Conservation (phyloP, 2,329 filamentous ascomycete species). For the Cordyceps pruinosa region DNA sequence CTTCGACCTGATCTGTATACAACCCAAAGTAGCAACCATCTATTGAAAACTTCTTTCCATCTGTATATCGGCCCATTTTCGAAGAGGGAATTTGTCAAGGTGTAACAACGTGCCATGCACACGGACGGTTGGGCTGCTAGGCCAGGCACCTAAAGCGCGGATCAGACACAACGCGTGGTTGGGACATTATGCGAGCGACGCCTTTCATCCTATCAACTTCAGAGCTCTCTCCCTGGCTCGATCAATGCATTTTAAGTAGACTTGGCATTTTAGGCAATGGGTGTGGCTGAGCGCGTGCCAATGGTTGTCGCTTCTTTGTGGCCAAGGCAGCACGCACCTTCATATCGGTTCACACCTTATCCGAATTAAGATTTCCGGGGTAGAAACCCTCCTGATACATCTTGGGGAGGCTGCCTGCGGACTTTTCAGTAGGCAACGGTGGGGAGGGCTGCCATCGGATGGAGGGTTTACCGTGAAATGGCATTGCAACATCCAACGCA, state of each 20-base stretch:
- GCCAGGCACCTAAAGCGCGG: neutral
- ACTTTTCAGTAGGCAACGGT: neutral
- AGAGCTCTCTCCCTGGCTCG: neutral
- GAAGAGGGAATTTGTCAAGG: neutral
- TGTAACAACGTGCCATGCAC: neutral
- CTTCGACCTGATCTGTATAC: neutral
- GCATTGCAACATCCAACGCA: neutral
- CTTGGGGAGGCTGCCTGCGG: neutral
- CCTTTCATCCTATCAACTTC: neutral
- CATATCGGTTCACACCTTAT: constrained; percentile 11
- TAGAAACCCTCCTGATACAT: constrained; percentile 11
- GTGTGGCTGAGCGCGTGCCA: neutral
- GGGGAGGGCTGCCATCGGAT: neutral
- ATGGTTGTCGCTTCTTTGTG: neutral
- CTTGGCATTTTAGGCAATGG: constrained; percentile 3
- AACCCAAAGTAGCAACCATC: neutral
- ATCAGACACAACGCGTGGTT: constrained; percentile 3
- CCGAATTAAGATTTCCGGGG: constrained; percentile 5
- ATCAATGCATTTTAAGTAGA: neutral
- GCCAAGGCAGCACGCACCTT: neutral
- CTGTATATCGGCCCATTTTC: neutral
- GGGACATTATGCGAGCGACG: neutral
- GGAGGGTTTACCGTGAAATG: neutral
- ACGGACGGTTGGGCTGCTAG: neutral
- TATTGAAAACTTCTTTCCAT: neutral